These are phyloP conservation scores for Diaporthe velutina DNA, from an alignment of 2,329 filamentous ascomycete species.

Conservation along the genomic window DNA sequence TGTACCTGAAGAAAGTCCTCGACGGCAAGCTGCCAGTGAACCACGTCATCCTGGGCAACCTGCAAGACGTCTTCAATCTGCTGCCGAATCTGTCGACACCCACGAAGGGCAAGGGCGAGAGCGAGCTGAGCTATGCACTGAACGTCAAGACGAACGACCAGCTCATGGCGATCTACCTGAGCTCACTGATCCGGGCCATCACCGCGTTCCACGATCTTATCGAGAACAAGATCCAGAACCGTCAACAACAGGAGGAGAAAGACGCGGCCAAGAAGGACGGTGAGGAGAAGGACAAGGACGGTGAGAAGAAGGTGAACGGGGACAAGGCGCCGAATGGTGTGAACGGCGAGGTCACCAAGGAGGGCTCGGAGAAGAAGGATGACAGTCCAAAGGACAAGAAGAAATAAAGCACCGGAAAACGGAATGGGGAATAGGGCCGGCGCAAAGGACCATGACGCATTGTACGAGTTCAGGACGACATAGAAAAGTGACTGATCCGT, in stretches of 20 bases:
- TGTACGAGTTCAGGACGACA: constrained; percentile 44
- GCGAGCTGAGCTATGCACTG: constrained; percentile 95
- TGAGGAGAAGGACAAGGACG: constrained; percentile 70
- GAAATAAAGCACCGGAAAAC: constrained; percentile 50
- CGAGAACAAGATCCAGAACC: constrained; percentile 99
- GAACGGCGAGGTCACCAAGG: constrained; percentile 63
- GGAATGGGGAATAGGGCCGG: constrained; percentile 38
- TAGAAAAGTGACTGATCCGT: constrained; percentile 40
- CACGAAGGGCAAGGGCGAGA: constrained; percentile 72
- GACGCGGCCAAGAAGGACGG: constrained; percentile 85
- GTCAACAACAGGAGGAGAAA: constrained; percentile 96
- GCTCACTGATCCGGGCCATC: constrained; percentile 95
- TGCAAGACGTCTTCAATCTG: constrained; percentile 99
- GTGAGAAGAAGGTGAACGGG: constrained; percentile 67
- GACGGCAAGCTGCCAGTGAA: constrained; percentile 94
- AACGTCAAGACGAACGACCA: constrained; percentile 99
- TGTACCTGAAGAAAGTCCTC: constrained; percentile 95
- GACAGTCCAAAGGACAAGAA: constrained; percentile 62
- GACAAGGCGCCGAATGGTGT: constrained; percentile 54
- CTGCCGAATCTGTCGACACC: constrained; percentile 95
- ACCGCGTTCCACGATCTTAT: constrained; percentile 99
- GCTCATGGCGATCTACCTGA: constrained; percentile 97
- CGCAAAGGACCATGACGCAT: constrained; percentile 32
- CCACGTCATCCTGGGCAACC: constrained; percentile 95
- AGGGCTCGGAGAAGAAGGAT: constrained; percentile 55